phyloP scores from a whole-genome alignment of 495 filamentous ascomycete species.

The Trichoderma erinaceum region DNA sequence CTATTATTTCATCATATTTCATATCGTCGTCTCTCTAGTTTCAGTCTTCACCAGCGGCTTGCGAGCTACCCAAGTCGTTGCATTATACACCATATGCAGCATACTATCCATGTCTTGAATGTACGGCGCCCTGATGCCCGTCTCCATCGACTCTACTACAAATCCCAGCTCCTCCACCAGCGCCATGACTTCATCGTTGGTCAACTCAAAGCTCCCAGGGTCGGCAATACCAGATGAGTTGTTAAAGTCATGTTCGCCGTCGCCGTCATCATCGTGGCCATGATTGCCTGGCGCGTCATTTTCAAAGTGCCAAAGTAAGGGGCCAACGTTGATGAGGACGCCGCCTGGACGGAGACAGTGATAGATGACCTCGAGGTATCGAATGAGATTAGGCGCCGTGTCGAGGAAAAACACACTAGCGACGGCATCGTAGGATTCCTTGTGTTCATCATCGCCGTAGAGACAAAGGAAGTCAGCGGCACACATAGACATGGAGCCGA shows the following conservation, averaged over 20 bases:
- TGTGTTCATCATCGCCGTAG: conserved; percentile 56
- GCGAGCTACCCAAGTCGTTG: conserved; percentile 77
- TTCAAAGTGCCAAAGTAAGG: conserved; percentile 86
- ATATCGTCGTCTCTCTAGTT: background rate
- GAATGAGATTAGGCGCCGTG: conserved; percentile 86
- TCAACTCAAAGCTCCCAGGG: conserved; percentile 78
- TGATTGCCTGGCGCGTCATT: conserved; percentile 43
- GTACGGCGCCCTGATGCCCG: conserved; percentile 61
- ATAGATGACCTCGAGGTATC: conserved; percentile 75
- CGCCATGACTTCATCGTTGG: conserved; percentile 75
- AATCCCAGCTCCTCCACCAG: conserved; percentile 77
- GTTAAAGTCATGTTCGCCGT: conserved; percentile 39
- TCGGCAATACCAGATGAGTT: conserved; percentile 58
- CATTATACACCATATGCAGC: conserved; percentile 72
- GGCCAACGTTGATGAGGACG: conserved; percentile 83
- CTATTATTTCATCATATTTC: background rate
- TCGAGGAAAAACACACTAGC: conserved; percentile 92
- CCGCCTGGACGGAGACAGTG: conserved; percentile 74
- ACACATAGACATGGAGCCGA: conserved; percentile 75
- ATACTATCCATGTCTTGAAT: conserved; percentile 79
- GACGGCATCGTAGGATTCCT: conserved; percentile 68
- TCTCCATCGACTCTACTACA: conserved; percentile 53
- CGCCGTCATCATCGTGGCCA: conserved; percentile 35
- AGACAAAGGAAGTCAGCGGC: conserved; percentile 75
- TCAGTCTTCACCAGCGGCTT: conserved; percentile 39